phyloP scores from a whole-genome alignment of 148 eudicot species.

The Amaranthus palmeri region DNA sequence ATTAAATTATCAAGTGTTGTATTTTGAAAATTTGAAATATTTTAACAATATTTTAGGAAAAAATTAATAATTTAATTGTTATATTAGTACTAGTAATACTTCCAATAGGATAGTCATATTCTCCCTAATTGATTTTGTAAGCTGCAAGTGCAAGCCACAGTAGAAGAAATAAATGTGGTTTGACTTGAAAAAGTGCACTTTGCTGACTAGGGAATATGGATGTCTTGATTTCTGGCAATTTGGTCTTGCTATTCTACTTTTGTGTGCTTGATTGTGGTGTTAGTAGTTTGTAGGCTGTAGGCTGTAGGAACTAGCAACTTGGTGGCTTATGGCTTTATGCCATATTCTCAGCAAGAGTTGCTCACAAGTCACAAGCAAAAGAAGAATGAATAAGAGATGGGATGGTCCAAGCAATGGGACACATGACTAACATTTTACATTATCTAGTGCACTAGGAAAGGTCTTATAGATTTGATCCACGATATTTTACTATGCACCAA shows the following conservation, averaged over 20 bases:
- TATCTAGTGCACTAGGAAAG: background rate
- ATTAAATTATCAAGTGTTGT: too few relatives aligned
- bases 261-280: constrained; percentile 18
- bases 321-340: background rate
- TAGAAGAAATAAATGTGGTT: constrained; percentile 4
- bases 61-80: too few relatives aligned
- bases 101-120: background rate
- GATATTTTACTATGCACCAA: too few relatives aligned
- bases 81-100: too few relatives aligned
- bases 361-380: background rate
- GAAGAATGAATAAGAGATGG: background rate
- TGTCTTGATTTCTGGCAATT: background rate
- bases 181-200: constrained; percentile 5
- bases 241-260: background rate
- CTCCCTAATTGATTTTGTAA: background rate
- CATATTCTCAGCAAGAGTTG: background rate
- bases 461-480: too few relatives aligned
- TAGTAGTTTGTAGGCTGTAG: background rate
- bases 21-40: too few relatives aligned
- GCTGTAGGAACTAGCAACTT: background rate
- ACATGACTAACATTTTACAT: background rate
- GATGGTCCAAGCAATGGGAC: background rate
- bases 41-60: too few relatives aligned
- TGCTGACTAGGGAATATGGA: background rate
- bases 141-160: background rate